Conservation (phyloP, 495 filamentous ascomycete species). For the Lichina pygmaea region DNA sequence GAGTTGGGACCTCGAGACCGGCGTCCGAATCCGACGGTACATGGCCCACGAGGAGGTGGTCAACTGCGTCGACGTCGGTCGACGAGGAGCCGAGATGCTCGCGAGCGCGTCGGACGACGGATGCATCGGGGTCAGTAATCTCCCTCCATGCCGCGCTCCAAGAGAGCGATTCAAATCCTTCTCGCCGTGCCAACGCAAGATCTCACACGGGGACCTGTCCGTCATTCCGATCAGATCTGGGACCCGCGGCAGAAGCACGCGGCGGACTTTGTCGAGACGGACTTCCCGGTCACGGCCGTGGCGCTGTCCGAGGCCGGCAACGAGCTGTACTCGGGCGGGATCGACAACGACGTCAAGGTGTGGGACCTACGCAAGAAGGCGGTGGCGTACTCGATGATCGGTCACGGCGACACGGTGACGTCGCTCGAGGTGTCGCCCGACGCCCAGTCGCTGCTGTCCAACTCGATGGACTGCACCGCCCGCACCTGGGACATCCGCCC, state of each 20-base stretch:
- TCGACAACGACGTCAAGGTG: slow-evolving; percentile 91
- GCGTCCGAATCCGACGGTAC: slow-evolving; percentile 67
- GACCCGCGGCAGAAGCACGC: slow-evolving; percentile 82
- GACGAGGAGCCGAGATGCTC: slow-evolving; percentile 67
- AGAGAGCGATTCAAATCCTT: neutral
- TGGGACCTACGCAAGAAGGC: slow-evolving; percentile 89
- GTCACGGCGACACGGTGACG: slow-evolving; percentile 79
- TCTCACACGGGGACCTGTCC: too few relatives aligned
- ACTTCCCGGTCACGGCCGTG: slow-evolving; percentile 79
- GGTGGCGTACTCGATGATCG: slow-evolving; percentile 62
- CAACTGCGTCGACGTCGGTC: slow-evolving; percentile 68
- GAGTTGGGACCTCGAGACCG: slow-evolving; percentile 83
- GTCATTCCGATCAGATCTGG: slow-evolving; percentile 33
- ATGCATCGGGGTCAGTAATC: slow-evolving; percentile 35
- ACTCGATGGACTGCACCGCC: slow-evolving; percentile 79
- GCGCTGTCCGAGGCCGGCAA: slow-evolving; percentile 80
- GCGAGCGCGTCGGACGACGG: slow-evolving; percentile 83
- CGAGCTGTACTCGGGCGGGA: slow-evolving; percentile 83
- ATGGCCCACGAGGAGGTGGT: slow-evolving; percentile 83
- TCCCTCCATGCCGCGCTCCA: neutral
- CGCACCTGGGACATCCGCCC: slow-evolving; percentile 91
- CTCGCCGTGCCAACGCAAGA: too few relatives aligned
- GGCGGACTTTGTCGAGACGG: slow-evolving; percentile 65
- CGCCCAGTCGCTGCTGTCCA: slow-evolving; percentile 68
- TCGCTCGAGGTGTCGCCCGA: slow-evolving; percentile 78